Evolutionary conservation across 805 yeast species (phyloP).

Genomic region (Suhomyces vadensis): DNA sequence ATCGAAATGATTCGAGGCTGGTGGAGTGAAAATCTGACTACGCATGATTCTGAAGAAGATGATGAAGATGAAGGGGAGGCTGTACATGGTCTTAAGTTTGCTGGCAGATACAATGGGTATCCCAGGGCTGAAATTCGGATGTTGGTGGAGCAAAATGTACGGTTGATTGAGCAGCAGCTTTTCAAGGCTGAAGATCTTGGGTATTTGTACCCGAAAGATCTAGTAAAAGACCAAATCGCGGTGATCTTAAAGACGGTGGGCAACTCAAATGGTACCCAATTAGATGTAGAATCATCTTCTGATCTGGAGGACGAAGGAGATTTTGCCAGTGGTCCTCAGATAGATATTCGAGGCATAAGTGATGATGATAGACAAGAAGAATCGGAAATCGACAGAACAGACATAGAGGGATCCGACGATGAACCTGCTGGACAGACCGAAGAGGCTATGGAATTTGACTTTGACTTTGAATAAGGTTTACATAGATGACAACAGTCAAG

Average conservation of each 20-base stretch:
- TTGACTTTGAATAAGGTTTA: slow-evolving; percentile 23
- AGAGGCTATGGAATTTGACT: slow-evolving; percentile 23
- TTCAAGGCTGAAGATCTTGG: slow-evolving; percentile 23
- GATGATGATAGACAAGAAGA: slow-evolving; percentile 5
- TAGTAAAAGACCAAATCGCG: slow-evolving; percentile 12
- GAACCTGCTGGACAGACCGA: background rate
- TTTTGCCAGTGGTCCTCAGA: background rate
- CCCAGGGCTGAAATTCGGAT: background rate
- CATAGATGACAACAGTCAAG: background rate
- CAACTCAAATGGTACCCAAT: background rate
- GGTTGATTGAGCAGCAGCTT: slow-evolving; percentile 3
- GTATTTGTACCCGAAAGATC: slow-evolving; percentile 27
- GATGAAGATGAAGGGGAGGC: background rate
- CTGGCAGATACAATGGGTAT: background rate
- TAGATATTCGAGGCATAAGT: background rate
- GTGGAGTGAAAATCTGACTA: background rate
- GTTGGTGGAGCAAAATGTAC: background rate
- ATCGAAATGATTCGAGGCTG: slow-evolving; percentile 17
- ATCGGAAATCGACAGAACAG: background rate
- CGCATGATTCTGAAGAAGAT: background rate
- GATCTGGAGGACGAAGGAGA: slow-evolving; percentile 1
- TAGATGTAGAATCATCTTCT: background rate
- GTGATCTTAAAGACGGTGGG: background rate
- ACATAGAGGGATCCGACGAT: background rate
- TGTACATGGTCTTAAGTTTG: background rate